phyloP scores from a whole-genome alignment of 83 land plant species.

The Picea abies region DNA sequence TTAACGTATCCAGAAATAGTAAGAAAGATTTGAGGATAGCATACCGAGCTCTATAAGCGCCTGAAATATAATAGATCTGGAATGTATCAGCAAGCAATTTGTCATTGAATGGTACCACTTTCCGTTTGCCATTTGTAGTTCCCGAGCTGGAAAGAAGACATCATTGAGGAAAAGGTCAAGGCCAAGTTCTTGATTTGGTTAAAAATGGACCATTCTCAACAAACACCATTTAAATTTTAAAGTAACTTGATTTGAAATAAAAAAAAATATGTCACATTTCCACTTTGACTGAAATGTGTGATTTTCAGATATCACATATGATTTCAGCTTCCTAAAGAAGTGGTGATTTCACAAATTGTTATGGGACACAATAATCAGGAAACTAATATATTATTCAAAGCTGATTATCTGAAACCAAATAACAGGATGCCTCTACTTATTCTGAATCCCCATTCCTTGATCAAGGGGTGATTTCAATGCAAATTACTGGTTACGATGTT shows the following conservation, averaged over 20 bases:
- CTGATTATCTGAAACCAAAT: too few species aligned
- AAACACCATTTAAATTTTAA: not conserved
- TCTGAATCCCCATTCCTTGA: too few species aligned
- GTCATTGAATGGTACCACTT: conserved; percentile 62
- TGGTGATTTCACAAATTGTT: too few species aligned
- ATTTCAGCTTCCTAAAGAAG: too few species aligned
- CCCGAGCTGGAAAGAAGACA: conserved; percentile 53
- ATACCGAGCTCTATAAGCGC: conserved; percentile 64
- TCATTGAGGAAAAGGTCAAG: not conserved
- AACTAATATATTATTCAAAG: too few species aligned
- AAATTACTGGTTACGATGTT: too few species aligned
- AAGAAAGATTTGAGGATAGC: not conserved
- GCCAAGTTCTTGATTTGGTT: not conserved
- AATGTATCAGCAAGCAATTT: conserved; percentile 45
- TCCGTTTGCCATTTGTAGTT: conserved; percentile 71
- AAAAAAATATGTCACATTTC: not conserved
- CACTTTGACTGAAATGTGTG: too few species aligned
- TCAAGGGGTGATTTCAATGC: too few species aligned
- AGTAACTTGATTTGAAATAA: not conserved
- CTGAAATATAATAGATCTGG: conserved; percentile 48
- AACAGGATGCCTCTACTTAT: too few species aligned
- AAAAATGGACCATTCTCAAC: not conserved
- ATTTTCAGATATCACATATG: too few species aligned
- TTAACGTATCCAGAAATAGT: too few species aligned
- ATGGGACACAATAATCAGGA: too few species aligned